Percentiles rank a stretch among this genome's conserved stretches.
Evolutionary conservation across 192 early-diverging fungal genomes (phyloP).

Genomic region (Linnemannia elongata): DNA sequence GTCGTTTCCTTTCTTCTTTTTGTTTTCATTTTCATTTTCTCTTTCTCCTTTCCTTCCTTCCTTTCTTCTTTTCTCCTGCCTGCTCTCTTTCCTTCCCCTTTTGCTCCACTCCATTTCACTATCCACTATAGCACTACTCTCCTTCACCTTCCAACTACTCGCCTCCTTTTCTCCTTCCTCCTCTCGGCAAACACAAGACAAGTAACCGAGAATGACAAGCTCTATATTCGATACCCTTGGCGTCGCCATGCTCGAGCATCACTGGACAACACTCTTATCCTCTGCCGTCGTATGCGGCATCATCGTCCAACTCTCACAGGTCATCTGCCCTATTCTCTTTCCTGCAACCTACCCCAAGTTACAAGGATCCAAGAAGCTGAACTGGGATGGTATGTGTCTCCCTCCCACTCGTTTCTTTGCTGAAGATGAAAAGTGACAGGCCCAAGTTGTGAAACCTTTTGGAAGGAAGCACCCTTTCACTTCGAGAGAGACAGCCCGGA

Average conservation of each 20-base stretch:
- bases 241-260: conserved; percentile 67
- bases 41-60: conserved; percentile 14
- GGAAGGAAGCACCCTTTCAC: no score
- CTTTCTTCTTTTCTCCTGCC: not conserved
- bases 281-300: conserved; percentile 66
- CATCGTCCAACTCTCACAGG: conserved; percentile 70
- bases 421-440: not conserved
- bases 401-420: not conserved
- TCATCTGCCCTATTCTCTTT: conserved; percentile 75
- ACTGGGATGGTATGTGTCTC: conserved; percentile 55
- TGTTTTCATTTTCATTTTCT: not conserved
- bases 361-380: conserved; percentile 64
- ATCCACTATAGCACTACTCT: not conserved
- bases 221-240: conserved; percentile 65
- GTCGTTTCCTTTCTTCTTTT: not conserved
- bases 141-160: not conserved
- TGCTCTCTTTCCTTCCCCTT: conserved; percentile 6
- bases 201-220: conserved; percentile 17
- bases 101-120: not conserved
- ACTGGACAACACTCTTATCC: conserved; percentile 74
- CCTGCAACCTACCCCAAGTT: conserved; percentile 75
- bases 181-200: not conserved
- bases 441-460: no score
- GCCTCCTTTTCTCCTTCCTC: not conserved
- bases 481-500: not conserved